Evolutionary conservation across 768 basidiomycete species (phyloP), one percentile per base, ranked within the genome.

Genomic region (Kwoniella dendrophila): DNA sequence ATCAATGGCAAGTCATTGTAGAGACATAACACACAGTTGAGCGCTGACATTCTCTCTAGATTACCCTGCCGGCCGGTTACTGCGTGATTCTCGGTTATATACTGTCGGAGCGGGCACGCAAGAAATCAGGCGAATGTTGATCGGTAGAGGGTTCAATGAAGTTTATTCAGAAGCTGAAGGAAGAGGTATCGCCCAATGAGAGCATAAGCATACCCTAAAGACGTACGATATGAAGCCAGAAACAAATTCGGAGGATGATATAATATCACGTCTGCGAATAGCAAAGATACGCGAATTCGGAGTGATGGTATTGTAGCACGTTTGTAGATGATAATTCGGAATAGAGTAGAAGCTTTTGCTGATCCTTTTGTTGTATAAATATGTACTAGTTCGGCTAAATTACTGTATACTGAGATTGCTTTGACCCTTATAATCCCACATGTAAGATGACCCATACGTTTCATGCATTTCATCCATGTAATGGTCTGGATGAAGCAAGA

Each of bases 51-150:
- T 16, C 33, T 43, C n/a, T 18, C 7, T 70, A 93, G 93, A 97
- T 67, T 97, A 94, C 71, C 90, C 92, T 3, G 85, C 88, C 69
- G 93, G 92, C 16, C 87, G 94, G 32, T 85, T 93, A 68, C 81
- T 96, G 45, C 85, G 93, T 49, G 94, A 97, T 75, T 84, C 93
- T 16, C 82, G 91, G 67, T 80, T 97, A 43, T 97, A 96, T 77
- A 87, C 90, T 26, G 92, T 97, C 61, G 94, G 94, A 27, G 94
- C 94, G n/a, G 94, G 94, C 18, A 93, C 93, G 24, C 94, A 96
- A 77, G 93, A 95, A 82, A 93, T 96, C 56, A 82, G 93, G 67
- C 84, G 93, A 60, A 94, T 94, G 92, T 80, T 95, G 61, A 95
- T 96, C 60, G 93, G 93, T 32, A 83, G 93, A 63, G 93, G 92